Conservation (phyloP, 805 yeast genomes). For the Metschnikowia henanensis region DNA sequence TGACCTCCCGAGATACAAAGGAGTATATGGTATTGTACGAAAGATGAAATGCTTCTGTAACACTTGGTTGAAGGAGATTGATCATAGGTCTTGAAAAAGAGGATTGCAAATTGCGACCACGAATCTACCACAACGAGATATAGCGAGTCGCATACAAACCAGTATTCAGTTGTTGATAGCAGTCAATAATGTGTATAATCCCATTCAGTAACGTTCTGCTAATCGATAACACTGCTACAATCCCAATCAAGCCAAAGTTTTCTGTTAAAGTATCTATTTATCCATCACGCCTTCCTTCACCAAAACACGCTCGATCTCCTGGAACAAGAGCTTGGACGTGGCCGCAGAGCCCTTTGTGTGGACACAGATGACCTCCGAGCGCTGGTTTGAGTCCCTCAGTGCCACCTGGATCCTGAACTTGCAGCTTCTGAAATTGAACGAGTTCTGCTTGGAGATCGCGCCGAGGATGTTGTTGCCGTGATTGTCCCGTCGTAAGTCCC, state of each 20-base stretch:
- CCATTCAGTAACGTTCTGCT: too few relatives aligned
- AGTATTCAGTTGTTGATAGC: not conserved
- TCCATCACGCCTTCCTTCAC: conserved; percentile 63
- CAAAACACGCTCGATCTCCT: conserved; percentile 65
- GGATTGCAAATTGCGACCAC: too few relatives aligned
- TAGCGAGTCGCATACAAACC: too few relatives aligned
- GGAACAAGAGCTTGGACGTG: conserved; percentile 57
- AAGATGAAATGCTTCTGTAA: too few relatives aligned
- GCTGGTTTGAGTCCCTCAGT: conserved; percentile 38
- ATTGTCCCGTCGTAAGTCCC: conserved; percentile 49
- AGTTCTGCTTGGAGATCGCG: conserved; percentile 58
- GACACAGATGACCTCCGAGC: conserved; percentile 57
- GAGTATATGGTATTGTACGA: too few relatives aligned
- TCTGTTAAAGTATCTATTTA: not conserved
- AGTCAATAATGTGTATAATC: not conserved
- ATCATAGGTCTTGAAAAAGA: too few relatives aligned
- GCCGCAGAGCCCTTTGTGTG: conserved; percentile 65
- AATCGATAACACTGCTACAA: too few relatives aligned
- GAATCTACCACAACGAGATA: too few relatives aligned
- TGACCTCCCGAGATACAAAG: too few relatives aligned
- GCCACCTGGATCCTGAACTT: conserved; percentile 56
- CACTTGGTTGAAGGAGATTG: too few relatives aligned
- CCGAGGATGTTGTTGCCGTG: conserved; percentile 53
- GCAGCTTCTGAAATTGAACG: conserved; percentile 62
- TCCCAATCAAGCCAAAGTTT: not conserved